Percentiles rank a stretch among this genome's conserved stretches.
phyloP scores from a whole-genome alignment of 2,329 filamentous ascomycete species.

The Rhynchosporium agropyri region DNA sequence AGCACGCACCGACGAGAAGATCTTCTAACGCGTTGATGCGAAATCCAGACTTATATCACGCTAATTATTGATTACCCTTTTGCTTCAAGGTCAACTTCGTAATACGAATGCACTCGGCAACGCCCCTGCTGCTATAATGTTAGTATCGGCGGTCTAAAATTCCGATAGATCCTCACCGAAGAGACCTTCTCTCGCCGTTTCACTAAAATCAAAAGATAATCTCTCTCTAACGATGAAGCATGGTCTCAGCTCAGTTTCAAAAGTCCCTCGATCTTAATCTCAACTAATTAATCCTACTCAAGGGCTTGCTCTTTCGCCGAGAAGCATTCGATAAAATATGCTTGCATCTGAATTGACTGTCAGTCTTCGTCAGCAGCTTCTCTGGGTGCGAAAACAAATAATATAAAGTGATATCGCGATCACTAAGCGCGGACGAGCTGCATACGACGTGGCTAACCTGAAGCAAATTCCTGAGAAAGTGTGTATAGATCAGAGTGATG shows the following conservation, averaged over 20 bases:
- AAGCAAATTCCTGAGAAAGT: slow-evolving; percentile 74
- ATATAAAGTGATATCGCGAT: slow-evolving; percentile 85
- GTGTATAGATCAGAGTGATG: slow-evolving; percentile 58
- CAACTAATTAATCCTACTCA: slow-evolving; percentile 81
- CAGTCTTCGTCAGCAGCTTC: slow-evolving; percentile 84
- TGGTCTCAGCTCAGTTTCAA: slow-evolving; percentile 38
- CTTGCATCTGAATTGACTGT: slow-evolving; percentile 90
- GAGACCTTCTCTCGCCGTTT: slow-evolving; percentile 63
- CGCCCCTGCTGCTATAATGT: slow-evolving; percentile 55
- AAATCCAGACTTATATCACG: slow-evolving; percentile 80
- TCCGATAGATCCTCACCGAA: slow-evolving; percentile 69
- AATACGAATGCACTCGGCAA: slow-evolving; percentile 70
- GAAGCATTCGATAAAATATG: slow-evolving; percentile 94
- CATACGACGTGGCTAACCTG: slow-evolving; percentile 86
- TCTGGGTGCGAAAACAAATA: slow-evolving; percentile 96
- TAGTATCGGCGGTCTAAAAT: slow-evolving; percentile 54
- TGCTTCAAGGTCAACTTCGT: slow-evolving; percentile 69
- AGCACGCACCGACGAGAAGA: slow-evolving; percentile 78
- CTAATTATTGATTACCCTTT: slow-evolving; percentile 83
- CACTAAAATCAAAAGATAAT: slow-evolving; percentile 45
- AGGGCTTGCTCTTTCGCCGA: slow-evolving; percentile 80
- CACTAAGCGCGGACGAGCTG: slow-evolving; percentile 86
- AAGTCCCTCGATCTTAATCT: slow-evolving; percentile 61
- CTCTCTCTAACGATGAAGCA: slow-evolving; percentile 58
- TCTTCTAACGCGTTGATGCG: slow-evolving; percentile 90